phyloP scores from a whole-genome alignment of 2,329 filamentous ascomycete species.

The Xylaria sp. region DNA sequence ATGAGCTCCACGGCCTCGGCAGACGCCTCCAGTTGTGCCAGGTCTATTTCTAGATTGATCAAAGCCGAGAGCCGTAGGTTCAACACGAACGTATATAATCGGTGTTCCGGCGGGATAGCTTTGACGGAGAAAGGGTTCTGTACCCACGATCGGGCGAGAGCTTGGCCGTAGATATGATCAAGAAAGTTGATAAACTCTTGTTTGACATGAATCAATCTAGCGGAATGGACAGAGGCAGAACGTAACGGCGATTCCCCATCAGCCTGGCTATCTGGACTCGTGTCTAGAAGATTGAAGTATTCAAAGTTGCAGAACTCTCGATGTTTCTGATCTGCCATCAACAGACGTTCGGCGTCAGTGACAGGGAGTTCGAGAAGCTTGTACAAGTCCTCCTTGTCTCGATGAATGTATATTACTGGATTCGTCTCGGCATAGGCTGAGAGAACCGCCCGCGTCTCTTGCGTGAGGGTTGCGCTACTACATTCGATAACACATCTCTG shows the following conservation, averaged over 20 bases:
- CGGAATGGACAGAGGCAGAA: constrained; percentile 63
- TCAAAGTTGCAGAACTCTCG: constrained; percentile 75
- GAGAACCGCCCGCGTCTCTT: constrained; percentile 67
- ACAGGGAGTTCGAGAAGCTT: constrained; percentile 61
- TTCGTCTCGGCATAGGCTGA: constrained; percentile 70
- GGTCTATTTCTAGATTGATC: constrained; percentile 61
- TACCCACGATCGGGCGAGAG: constrained; percentile 62
- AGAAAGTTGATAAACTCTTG: constrained; percentile 70
- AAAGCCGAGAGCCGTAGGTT: constrained; percentile 71
- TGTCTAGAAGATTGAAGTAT: constrained; percentile 74
- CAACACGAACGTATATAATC: constrained; percentile 70
- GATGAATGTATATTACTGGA: constrained; percentile 75
- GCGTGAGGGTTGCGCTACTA: constrained; percentile 71
- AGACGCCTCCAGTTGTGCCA: constrained; percentile 66
- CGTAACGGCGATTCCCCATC: constrained; percentile 51
- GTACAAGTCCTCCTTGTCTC: constrained; percentile 72
- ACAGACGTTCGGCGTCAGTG: constrained; percentile 65
- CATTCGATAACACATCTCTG: constrained; percentile 76
- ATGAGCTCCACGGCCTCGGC: constrained; percentile 70
- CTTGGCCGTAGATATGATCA: constrained; percentile 66
- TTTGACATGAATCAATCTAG: constrained; percentile 67
- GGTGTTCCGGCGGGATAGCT: constrained; percentile 68
- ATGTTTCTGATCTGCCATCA: constrained; percentile 66
- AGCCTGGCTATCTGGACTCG: constrained; percentile 50
- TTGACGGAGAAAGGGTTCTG: constrained; percentile 70